These are phyloP conservation scores for Capronia americana DNA, from an alignment of 2,329 filamentous ascomycete genomes.

Conservation along the genomic window DNA sequence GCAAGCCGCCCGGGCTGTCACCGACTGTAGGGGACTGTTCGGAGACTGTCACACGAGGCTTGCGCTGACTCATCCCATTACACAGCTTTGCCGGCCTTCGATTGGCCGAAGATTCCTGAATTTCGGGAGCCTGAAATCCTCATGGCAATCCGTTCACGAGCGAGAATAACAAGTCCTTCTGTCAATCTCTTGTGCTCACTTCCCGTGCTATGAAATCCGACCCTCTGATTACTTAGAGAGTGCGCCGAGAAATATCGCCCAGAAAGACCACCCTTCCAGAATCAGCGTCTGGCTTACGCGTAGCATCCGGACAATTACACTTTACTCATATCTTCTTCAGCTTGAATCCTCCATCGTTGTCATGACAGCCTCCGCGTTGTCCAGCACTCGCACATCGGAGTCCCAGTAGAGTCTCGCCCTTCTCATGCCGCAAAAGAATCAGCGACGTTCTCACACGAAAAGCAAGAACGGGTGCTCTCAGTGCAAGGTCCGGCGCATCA, in stretches of 20 bases:
- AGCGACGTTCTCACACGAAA: constrained; percentile 46
- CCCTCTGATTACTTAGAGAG: background rate
- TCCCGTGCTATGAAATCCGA: background rate
- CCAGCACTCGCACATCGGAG: constrained; percentile 6
- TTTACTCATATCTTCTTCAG: background rate
- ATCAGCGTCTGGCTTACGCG: constrained; percentile 3
- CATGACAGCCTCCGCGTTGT: constrained; percentile 16
- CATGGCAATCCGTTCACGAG: background rate
- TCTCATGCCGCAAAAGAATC: constrained; percentile 40
- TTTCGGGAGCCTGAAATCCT: constrained; percentile 13
- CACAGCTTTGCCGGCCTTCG: background rate
- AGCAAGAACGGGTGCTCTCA: constrained; percentile 50
- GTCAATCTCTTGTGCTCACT: background rate
- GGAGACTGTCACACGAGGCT: background rate
- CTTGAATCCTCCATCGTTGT: constrained; percentile 4
- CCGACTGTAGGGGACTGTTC: no score
- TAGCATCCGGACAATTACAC: background rate
- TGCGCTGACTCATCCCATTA: background rate
- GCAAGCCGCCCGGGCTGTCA: background rate
- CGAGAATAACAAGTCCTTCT: background rate
- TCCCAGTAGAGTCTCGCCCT: constrained; percentile 1
- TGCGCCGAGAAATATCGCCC: background rate
- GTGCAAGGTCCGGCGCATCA: constrained; percentile 50
- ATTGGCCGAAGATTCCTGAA: constrained; percentile 11
- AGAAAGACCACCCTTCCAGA: background rate